Evolutionary conservation across 371 early-diverging fungal species (phyloP).

Genomic region (Mucor piriformis): DNA sequence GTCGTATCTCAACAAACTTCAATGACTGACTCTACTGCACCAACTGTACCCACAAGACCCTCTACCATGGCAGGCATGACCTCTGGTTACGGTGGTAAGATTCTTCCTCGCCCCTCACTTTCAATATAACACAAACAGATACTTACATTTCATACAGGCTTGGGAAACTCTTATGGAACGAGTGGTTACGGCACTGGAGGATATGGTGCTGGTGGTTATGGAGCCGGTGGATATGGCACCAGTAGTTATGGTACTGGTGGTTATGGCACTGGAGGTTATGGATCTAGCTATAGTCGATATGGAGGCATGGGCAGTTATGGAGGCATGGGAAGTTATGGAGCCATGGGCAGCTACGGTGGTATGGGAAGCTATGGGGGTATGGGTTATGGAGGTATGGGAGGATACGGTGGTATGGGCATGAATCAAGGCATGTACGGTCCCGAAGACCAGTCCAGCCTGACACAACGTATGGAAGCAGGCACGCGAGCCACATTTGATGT

Average conservation of each 20-base stretch:
- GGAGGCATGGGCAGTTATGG: not conserved
- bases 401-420: slow-evolving; percentile 36
- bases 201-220: not conserved
- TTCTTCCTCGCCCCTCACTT: not conserved
- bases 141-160: not conserved
- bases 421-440: slow-evolving; percentile 55
- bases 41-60: slow-evolving; percentile 40
- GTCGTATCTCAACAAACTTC: slow-evolving; percentile 25
- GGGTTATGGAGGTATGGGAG: slow-evolving; percentile 29
- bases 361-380: slow-evolving; percentile 12
- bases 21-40: slow-evolving; percentile 21
- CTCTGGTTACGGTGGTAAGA: slow-evolving; percentile 1
- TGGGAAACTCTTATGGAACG: slow-evolving; percentile 12
- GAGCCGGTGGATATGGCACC: not conserved
- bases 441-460: slow-evolving; percentile 63
- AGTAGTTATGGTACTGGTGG: slow-evolving; percentile 20
- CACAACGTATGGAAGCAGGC: slow-evolving; percentile 81
- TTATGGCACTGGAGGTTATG: slow-evolving; percentile 18
- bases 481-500: slow-evolving; percentile 89
- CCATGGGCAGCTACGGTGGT: slow-evolving; percentile 22
- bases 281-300: slow-evolving; percentile 19
- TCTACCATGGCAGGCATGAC: slow-evolving; percentile 17
- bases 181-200: not conserved
- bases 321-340: slow-evolving; percentile 5
- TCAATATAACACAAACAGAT: not conserved